A percentile compares a stretch with the other conserved stretches of the same genome.
These are phyloP conservation scores for Colletotrichum sp. DNA, from an alignment of 2,329 filamentous ascomycete genomes.

Conservation along the genomic window DNA sequence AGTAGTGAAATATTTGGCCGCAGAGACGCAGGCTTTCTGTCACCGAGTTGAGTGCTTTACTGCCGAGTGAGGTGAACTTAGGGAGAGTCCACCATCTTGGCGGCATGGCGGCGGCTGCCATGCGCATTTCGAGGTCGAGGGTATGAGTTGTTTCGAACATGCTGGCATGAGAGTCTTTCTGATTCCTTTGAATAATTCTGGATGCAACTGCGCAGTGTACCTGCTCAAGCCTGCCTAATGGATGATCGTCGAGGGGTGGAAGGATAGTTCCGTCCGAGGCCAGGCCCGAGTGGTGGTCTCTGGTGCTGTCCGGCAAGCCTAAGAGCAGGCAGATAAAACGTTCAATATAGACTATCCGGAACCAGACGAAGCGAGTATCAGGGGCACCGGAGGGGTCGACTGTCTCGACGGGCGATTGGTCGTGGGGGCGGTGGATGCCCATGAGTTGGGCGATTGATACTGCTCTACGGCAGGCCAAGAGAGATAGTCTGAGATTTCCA, in stretches of 20 bases:
- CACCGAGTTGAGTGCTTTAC: slow-evolving; percentile 13
- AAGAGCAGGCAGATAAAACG: slow-evolving; percentile 42
- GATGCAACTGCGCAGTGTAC: slow-evolving; percentile 34
- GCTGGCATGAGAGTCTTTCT: slow-evolving; percentile 22
- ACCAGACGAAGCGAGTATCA: slow-evolving; percentile 35
- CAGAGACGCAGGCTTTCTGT: slow-evolving; percentile 34
- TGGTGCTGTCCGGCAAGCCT: slow-evolving; percentile 37
- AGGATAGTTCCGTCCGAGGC: not conserved
- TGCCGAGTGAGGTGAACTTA: slow-evolving; percentile 21
- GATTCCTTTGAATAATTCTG: slow-evolving; percentile 43
- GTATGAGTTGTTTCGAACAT: slow-evolving; percentile 28
- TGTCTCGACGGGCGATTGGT: slow-evolving; percentile 2
- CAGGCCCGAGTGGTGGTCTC: not conserved
- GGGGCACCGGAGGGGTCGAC: not conserved
- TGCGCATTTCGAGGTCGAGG: slow-evolving; percentile 39
- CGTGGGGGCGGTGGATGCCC: slow-evolving; percentile 32
- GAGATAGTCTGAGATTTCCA: slow-evolving; percentile 50
- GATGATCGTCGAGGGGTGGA: slow-evolving; percentile 21
- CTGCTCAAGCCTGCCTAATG: slow-evolving; percentile 33
- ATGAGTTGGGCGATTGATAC: slow-evolving; percentile 48
- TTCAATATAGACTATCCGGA: slow-evolving; percentile 40
- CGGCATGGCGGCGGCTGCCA: slow-evolving; percentile 33
- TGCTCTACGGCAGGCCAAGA: slow-evolving; percentile 48
- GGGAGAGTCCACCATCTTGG: slow-evolving; percentile 38
- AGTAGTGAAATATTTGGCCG: slow-evolving; percentile 39